These are phyloP conservation scores for Ilyonectria mors-panacis DNA, from an alignment of 2,329 filamentous ascomycete genomes.

Conservation along the genomic window DNA sequence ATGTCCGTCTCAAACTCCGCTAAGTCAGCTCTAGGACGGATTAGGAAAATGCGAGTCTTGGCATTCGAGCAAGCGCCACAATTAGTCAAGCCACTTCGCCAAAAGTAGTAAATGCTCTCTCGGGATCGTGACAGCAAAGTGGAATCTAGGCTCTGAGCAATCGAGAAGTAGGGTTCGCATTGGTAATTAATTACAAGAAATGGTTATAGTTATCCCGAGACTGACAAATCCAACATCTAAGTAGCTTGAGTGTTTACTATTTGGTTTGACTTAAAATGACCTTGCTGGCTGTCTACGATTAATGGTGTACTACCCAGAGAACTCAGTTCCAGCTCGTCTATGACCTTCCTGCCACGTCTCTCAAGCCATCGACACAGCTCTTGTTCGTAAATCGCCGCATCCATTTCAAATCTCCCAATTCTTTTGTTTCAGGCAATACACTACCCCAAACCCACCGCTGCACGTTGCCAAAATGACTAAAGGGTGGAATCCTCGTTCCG, in stretches of 20 bases:
- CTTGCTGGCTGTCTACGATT: not conserved
- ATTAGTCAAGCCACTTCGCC: slow-evolving; percentile 2
- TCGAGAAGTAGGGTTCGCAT: not conserved
- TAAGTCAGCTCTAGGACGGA: not conserved
- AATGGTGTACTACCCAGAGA: not conserved
- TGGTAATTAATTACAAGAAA: not conserved
- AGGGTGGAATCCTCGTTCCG: slow-evolving; percentile 32
- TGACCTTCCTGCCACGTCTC: not conserved
- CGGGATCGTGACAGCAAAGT: not conserved
- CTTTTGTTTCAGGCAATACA: not conserved
- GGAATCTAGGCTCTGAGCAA: not conserved
- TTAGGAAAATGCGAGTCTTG: too few relatives aligned
- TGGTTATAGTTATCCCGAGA: not conserved
- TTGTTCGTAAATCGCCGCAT: not conserved
- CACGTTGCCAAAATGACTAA: not conserved
- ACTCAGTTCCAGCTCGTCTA: not conserved
- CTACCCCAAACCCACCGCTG: too few relatives aligned
- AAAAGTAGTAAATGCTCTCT: not conserved
- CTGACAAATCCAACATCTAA: not conserved
- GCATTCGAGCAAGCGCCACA: not conserved
- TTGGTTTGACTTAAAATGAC: not conserved
- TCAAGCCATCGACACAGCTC: not conserved
- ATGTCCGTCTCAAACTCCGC: slow-evolving; percentile 4
- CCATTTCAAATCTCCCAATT: not conserved
- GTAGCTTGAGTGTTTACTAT: too few relatives aligned